Evolutionary conservation across 495 filamentous ascomycete species (phyloP).

Genomic region (Cercophora sp.): DNA sequence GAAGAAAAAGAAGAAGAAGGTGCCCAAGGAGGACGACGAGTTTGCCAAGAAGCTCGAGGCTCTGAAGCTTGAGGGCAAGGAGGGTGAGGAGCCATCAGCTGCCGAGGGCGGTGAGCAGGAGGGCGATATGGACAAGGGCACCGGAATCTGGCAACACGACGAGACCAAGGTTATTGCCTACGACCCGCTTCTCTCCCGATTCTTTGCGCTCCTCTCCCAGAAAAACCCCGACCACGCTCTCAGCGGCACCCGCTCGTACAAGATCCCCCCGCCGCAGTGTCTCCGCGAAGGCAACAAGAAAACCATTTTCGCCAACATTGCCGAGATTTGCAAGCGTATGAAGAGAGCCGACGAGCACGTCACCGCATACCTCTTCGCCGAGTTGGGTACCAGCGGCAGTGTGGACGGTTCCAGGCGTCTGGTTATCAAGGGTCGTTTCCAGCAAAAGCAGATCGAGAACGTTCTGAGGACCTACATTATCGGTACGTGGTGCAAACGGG

Average conservation of each 20-base stretch:
- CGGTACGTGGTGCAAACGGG: constrained; percentile 52
- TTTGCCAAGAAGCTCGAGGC: constrained; percentile 59
- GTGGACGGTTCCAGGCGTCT: constrained; percentile 89
- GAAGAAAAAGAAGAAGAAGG: constrained; percentile 97
- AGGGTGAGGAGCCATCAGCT: constrained; percentile 45
- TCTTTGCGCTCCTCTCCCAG: constrained; percentile 86
- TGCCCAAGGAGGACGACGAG: constrained; percentile 58
- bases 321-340: constrained; percentile 63
- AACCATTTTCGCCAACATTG: constrained; percentile 97
- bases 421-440: constrained; percentile 98
- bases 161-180: constrained; percentile 73
- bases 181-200: constrained; percentile 76
- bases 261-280: constrained; percentile 98
- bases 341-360: constrained; percentile 97
- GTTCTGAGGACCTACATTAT: constrained; percentile 81
- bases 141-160: constrained; percentile 89
- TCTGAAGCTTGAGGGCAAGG: constrained; percentile 76
- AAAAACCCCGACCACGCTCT: constrained; percentile 92
- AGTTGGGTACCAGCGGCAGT: constrained; percentile 92
- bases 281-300: constrained; percentile 99
- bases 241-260: constrained; percentile 86
- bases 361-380: constrained; percentile 93
- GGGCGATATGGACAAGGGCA: constrained; percentile 84
- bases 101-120: constrained; percentile 41
- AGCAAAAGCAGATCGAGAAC: constrained; percentile 97